phyloP scores from a whole-genome alignment of 1,284 basidiomycete genomes.

The Mycosarcoma mackinlayi region DNA sequence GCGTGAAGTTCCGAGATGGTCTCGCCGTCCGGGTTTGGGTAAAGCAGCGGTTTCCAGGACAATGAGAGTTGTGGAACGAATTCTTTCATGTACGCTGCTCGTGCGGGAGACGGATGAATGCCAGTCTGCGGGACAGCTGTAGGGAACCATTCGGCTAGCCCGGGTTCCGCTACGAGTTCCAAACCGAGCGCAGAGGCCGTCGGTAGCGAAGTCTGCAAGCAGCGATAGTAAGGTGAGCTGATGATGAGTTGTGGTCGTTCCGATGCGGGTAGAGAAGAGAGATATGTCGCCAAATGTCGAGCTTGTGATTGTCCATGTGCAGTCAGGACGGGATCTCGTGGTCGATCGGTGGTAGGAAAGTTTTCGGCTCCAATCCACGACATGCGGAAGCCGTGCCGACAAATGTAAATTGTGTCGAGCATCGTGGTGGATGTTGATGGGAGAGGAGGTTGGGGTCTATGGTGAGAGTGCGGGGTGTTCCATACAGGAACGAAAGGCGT shows the following conservation, averaged over 20 bases:
- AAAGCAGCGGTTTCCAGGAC: constrained; percentile 74
- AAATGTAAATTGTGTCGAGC: constrained; percentile 81
- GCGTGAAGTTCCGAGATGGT: constrained; percentile 75
- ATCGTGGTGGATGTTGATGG: constrained; percentile 39
- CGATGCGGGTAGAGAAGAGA: constrained; percentile 75
- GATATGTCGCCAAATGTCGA: constrained; percentile 76
- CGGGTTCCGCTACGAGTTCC: constrained; percentile 80
- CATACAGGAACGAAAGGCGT: background rate
- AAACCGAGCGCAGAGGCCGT: constrained; percentile 74
- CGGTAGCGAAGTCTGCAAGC: constrained; percentile 81
- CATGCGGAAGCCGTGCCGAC: constrained; percentile 73
- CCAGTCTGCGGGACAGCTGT: constrained; percentile 74
- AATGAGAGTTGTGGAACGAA: constrained; percentile 72
- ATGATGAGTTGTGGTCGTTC: constrained; percentile 79
- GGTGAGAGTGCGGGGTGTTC: background rate
- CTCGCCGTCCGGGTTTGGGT: constrained; percentile 79
- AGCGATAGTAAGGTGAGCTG: constrained; percentile 75
- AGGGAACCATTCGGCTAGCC: constrained; percentile 85
- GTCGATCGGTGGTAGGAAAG: constrained; percentile 75
- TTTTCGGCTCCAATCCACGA: constrained; percentile 76
- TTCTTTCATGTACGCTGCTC: constrained; percentile 75
- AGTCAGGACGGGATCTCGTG: constrained; percentile 82
- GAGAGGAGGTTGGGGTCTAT: background rate
- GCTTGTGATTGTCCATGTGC: constrained; percentile 82
- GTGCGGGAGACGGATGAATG: constrained; percentile 45